Conservation (phyloP, 768 basidiomycete species). For the Gloeopeniophorella convolvens region DNA sequence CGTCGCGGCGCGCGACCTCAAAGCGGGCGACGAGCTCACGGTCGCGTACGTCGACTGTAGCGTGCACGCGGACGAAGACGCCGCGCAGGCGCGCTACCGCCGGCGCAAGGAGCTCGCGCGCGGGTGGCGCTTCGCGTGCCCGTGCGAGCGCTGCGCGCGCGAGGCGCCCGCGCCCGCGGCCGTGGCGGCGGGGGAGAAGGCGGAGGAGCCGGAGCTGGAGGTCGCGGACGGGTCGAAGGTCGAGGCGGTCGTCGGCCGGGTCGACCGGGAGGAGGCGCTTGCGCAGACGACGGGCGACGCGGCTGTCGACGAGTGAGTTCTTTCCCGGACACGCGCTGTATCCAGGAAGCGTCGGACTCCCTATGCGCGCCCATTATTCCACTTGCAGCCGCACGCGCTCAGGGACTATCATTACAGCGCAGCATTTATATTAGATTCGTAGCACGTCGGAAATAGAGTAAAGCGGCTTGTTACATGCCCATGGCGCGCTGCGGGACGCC, state of each 20-base stretch:
- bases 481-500: too few species aligned
- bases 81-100: constrained; percentile 50
- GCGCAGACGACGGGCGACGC: background rate
- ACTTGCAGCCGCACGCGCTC: too few species aligned
- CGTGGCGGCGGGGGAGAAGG: constrained; percentile 19
- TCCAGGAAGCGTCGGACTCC: too few species aligned
- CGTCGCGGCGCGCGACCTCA: constrained; percentile 57
- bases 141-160: constrained; percentile 54
- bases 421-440: too few species aligned
- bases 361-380: too few species aligned
- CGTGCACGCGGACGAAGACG: constrained; percentile 47
- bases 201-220: constrained; percentile 28
- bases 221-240: constrained; percentile 53
- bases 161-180: constrained; percentile 35
- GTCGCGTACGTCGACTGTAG: constrained; percentile 70
- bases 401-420: too few species aligned
- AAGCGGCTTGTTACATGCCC: too few species aligned
- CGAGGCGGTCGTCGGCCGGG: constrained; percentile 29
- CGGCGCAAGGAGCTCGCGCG: constrained; percentile 68
- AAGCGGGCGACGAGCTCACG: constrained; percentile 70
- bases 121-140: constrained; percentile 79
- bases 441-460: too few species aligned
- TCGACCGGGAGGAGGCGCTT: constrained; percentile 5
- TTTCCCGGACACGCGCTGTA: too few species aligned
- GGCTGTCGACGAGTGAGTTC: constrained; percentile 11